Conservation (phyloP, 2,329 filamentous ascomycete genomes). For the Ophiocordyceps australis region DNA sequence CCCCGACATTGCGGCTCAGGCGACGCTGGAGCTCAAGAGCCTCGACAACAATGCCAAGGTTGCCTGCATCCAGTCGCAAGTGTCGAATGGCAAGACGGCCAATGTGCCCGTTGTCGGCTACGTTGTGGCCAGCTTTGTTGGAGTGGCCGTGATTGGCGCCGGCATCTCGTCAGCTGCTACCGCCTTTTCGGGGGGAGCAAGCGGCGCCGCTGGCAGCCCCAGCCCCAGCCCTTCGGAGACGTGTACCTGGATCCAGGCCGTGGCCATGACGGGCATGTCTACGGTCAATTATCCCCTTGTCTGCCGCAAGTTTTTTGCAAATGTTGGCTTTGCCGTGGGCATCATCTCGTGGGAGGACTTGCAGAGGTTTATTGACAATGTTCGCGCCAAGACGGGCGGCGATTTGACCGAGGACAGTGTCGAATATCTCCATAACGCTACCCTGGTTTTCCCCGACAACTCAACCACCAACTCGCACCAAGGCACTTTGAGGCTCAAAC, state of each 20-base stretch:
- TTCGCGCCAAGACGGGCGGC: slow-evolving; percentile 65
- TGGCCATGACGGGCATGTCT: slow-evolving; percentile 93
- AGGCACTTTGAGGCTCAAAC: slow-evolving; percentile 29
- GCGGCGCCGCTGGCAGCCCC: slow-evolving; percentile 34
- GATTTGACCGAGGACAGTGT: slow-evolving; percentile 72
- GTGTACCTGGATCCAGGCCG: slow-evolving; percentile 77
- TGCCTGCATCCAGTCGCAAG: slow-evolving; percentile 65
- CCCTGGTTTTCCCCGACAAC: slow-evolving; percentile 50
- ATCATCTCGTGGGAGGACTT: slow-evolving; percentile 68
- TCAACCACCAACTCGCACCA: slow-evolving; percentile 24
- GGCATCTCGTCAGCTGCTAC: slow-evolving; percentile 52
- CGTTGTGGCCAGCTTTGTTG: slow-evolving; percentile 67
- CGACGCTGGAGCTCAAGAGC: slow-evolving; percentile 56
- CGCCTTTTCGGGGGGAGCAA: slow-evolving; percentile 29
- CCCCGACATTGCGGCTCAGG: slow-evolving; percentile 76
- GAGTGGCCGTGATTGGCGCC: slow-evolving; percentile 55
- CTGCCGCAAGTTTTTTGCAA: slow-evolving; percentile 78
- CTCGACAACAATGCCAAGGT: slow-evolving; percentile 42
- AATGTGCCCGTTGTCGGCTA: slow-evolving; percentile 63
- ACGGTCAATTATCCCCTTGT: slow-evolving; percentile 75
- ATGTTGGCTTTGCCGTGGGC: slow-evolving; percentile 84
- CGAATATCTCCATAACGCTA: slow-evolving; percentile 54
- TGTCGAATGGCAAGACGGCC: slow-evolving; percentile 77
- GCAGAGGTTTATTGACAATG: slow-evolving; percentile 68
- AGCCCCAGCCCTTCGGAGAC: slow-evolving; percentile 79